These are phyloP conservation scores for Filobasidium floriforme DNA, from an alignment of 768 basidiomycete genomes.

Conservation along the genomic window DNA sequence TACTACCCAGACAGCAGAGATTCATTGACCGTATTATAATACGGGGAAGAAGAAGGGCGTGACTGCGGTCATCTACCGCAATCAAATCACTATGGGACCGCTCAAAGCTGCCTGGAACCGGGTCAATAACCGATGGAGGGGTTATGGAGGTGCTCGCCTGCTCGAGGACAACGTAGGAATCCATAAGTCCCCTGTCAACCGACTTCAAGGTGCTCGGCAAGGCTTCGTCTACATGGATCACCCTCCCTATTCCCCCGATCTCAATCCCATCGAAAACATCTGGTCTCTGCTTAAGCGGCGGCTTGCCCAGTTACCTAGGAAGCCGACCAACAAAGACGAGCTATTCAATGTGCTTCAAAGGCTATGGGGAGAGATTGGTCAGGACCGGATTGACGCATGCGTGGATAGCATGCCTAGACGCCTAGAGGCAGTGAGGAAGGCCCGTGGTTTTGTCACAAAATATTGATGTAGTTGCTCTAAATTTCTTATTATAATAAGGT, in stretches of 20 bases:
- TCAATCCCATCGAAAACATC: slow-evolving; percentile 21
- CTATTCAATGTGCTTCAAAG: slow-evolving; percentile 1
- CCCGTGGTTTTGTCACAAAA: not conserved
- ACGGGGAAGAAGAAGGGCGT: too few relatives aligned
- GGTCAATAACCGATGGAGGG: slow-evolving; percentile 3
- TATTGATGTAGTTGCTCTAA: not conserved
- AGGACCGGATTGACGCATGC: slow-evolving; percentile 11
- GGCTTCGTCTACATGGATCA: slow-evolving; percentile 7
- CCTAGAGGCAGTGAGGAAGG: not conserved
- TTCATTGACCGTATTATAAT: too few relatives aligned
- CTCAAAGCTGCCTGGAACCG: not conserved
- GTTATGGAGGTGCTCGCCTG: slow-evolving; percentile 9
- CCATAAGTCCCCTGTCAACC: slow-evolving; percentile 6
- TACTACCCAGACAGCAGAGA: too few relatives aligned
- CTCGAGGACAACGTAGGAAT: slow-evolving; percentile 10
- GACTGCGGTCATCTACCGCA: slow-evolving; percentile 4
- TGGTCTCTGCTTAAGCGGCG: slow-evolving; percentile 11
- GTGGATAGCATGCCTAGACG: not conserved
- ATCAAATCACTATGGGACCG: slow-evolving; percentile 9
- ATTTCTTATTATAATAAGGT: not conserved
- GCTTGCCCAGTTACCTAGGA: slow-evolving; percentile 11
- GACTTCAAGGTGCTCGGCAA: not conserved
- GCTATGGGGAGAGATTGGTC: slow-evolving; percentile 18
- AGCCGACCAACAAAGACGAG: slow-evolving; percentile 10
- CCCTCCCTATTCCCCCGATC: slow-evolving; percentile 20